Percentiles rank a stretch among this genome's conserved stretches.
phyloP scores from a whole-genome alignment of 345 rosid genomes.

The Clausena lansium region DNA sequence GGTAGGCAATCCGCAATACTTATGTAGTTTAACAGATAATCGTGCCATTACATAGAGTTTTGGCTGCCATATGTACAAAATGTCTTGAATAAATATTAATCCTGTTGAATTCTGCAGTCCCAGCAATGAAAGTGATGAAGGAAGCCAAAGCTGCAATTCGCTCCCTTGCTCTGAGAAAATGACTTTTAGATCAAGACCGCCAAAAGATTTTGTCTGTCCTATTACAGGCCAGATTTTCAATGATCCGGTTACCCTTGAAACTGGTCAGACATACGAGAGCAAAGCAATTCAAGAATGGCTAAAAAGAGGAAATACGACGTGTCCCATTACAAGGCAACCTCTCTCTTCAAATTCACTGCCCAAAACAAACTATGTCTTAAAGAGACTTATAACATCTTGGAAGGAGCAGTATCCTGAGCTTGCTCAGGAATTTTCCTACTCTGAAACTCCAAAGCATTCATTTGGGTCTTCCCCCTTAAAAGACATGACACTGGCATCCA shows the following conservation, averaged over 20 bases:
- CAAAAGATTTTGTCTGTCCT: slow-evolving; percentile 72
- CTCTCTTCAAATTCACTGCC: slow-evolving; percentile 44
- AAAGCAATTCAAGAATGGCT: slow-evolving; percentile 78
- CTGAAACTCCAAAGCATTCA: slow-evolving; percentile 50
- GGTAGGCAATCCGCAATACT: slow-evolving; percentile 21
- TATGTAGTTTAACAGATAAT: not conserved
- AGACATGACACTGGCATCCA: slow-evolving; percentile 22
- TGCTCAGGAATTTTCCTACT: slow-evolving; percentile 51
- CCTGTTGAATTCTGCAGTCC: slow-evolving; percentile 30
- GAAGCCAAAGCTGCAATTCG: slow-evolving; percentile 43
- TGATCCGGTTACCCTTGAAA: slow-evolving; percentile 72
- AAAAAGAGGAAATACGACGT: slow-evolving; percentile 51
- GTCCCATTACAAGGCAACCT: slow-evolving; percentile 63
- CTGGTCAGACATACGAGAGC: slow-evolving; percentile 72
- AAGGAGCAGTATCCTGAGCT: slow-evolving; percentile 63
- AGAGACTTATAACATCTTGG: slow-evolving; percentile 66
- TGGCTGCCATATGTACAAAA: not conserved
- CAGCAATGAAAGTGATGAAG: slow-evolving; percentile 42
- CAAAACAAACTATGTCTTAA: slow-evolving; percentile 67
- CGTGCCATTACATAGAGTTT: not conserved
- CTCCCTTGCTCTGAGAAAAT: slow-evolving; percentile 42
- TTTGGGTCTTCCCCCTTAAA: slow-evolving; percentile 33
- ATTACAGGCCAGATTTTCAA: slow-evolving; percentile 59
- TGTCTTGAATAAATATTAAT: not conserved
- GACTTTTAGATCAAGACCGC: slow-evolving; percentile 46